Evolutionary conservation across 805 yeast species (phyloP), one percentile per base, ranked within the genome.

Genomic region (Myxozyma geophila): DNA sequence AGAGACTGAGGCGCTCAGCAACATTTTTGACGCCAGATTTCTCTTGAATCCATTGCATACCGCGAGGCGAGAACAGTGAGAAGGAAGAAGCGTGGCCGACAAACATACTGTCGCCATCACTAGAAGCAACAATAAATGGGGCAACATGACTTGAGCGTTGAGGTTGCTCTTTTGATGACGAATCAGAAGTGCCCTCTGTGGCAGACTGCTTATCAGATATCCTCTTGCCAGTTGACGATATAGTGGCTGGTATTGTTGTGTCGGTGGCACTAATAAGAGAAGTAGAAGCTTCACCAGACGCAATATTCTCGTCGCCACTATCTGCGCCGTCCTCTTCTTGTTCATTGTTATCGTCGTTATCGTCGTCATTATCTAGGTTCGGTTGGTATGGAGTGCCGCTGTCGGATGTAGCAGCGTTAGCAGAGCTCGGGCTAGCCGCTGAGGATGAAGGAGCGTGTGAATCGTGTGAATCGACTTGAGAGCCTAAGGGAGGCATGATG

Each of bases 21-120:
- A 62, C 53, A 23, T 39, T 40, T n/a, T 36, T 43, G 52, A 39
- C 58, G 39, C 70, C 71, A 23, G 60, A 60, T 44, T 66, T 59
- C 40, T 58, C 62, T 40, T 50, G 50, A n/a, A 70, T 69, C 72
- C 72, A 70, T 33, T 57, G 33, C 33, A 69, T 37, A 2, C 72
- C 72, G 28, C 55, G 60, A 5, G 66, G 62, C 5, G 72, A 69
- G 21, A 69, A 60, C 1, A 70, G 51, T 1, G 67, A 54, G 23
- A 64, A 67, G 13, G 58, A 41, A 1, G 72, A 67, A 7, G 70
- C 52, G 23, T 56, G 41, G 23, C 68, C 68, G 19, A 69, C 50
- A 48, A 64, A 69, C 19, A 54, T 60, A 28, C 59, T 55, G 17
- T 48, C 59, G 28, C 60, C 60, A 19, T 35, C 48, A 35, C 56